Percentiles rank a stretch among this genome's conserved stretches.
These are phyloP conservation scores for Oryza rufipogon DNA, from an alignment of 176 grass and related monocot species.

Conservation along the genomic window DNA sequence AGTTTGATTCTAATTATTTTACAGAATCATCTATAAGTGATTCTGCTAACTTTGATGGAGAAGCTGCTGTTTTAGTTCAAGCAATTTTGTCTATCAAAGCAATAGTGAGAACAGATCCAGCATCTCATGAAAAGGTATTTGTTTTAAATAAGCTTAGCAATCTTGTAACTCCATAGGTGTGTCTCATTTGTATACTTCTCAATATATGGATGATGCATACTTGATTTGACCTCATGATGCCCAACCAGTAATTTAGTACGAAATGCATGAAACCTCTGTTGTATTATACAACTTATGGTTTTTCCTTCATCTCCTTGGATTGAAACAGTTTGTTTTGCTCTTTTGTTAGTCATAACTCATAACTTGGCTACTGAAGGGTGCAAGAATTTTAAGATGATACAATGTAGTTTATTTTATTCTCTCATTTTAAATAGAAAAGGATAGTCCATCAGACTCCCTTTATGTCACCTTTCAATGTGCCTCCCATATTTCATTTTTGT, in stretches of 20 bases:
- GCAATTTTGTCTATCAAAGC: conserved; percentile 93
- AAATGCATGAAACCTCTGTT: not conserved
- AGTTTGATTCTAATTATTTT: conserved; percentile 45
- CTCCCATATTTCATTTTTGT: not conserved
- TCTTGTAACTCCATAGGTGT: not conserved
- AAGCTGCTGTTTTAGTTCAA: conserved; percentile 87
- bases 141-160: conserved; percentile 25
- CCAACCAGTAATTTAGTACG: not conserved
- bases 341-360: not conserved
- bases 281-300: not conserved
- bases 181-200: conserved; percentile 24
- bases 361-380: conserved; percentile 14
- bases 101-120: conserved; percentile 78
- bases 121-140: conserved; percentile 82
- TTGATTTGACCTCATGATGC: not conserved
- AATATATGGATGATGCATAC: conserved; percentile 5
- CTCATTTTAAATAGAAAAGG: not conserved
- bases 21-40: conserved; percentile 69
- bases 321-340: not conserved
- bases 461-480: not conserved
- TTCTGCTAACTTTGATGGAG: conserved; percentile 69
- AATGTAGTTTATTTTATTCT: not conserved
- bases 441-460: not conserved
- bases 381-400: conserved; percentile 14
- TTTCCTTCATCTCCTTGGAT: conserved; percentile 1